Conservation (phyloP, 345 rosid species). For the Dimocarpus longan region DNA sequence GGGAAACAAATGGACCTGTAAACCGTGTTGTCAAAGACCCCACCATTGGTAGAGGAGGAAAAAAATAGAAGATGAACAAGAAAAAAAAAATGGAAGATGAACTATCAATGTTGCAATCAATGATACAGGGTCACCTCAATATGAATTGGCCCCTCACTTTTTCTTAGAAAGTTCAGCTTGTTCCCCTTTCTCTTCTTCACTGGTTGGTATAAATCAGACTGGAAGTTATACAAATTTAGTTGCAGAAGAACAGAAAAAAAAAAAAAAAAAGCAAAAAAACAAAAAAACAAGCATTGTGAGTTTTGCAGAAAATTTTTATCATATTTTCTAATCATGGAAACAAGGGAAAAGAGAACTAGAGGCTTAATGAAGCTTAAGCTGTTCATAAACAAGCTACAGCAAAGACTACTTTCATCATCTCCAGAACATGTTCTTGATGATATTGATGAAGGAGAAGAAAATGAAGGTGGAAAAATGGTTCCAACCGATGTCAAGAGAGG, state of each 20-base stretch:
- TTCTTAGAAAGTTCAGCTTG: constrained; percentile 29
- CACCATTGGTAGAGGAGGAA: neutral
- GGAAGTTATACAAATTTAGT: neutral
- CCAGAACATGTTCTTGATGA: constrained; percentile 5
- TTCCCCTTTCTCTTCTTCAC: constrained; percentile 11
- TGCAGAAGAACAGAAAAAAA: neutral
- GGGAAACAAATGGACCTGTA: neutral
- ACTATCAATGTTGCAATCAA: constrained; percentile 23
- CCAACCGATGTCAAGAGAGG: constrained; percentile 52
- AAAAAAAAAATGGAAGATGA: neutral
- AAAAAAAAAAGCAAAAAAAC: neutral
- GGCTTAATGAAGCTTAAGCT: constrained; percentile 35
- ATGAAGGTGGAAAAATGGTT: constrained; percentile 18
- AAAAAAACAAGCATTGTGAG: neutral
- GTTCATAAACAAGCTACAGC: constrained; percentile 26
- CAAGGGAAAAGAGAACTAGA: constrained; percentile 18
- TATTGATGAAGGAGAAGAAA: constrained; percentile 18
- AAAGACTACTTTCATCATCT: constrained; percentile 19
- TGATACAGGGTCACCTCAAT: constrained; percentile 3
- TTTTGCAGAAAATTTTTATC: neutral
- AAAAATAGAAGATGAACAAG: neutral
- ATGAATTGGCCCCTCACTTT: constrained; percentile 24
- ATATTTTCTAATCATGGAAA: constrained; percentile 16
- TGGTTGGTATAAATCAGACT: constrained; percentile 3
- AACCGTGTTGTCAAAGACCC: constrained; percentile 25